These are phyloP conservation scores for Candida methanosorbosa DNA, from an alignment of 805 yeast genomes.

Conservation along the genomic window DNA sequence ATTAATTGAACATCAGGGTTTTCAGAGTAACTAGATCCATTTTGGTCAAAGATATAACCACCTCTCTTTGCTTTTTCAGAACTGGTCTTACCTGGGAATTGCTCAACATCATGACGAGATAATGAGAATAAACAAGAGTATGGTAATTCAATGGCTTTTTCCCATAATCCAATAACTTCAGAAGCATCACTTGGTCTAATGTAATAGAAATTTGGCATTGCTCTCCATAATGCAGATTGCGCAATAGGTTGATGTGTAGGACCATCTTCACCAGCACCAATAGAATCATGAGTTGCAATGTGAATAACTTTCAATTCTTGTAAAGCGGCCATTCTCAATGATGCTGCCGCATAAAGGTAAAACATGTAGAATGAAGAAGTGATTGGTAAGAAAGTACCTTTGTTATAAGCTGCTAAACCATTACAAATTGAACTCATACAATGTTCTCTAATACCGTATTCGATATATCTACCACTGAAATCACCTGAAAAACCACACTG, in stretches of 20 bases:
- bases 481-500: conserved; percentile 93
- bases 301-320: conserved; percentile 77
- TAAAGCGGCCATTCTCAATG: conserved; percentile 76
- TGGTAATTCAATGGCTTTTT: conserved; percentile 49
- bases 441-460: conserved; percentile 98
- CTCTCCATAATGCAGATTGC: conserved; percentile 80
- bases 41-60: conserved; percentile 72
- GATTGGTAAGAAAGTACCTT: conserved; percentile 77
- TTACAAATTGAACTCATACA: conserved; percentile 98
- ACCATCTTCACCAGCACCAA: conserved; percentile 89
- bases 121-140: conserved; percentile 72
- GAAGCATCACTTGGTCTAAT: conserved; percentile 95
- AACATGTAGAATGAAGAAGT: conserved; percentile 99
- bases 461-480: conserved; percentile 85
- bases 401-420: conserved; percentile 82
- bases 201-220: conserved; percentile 71
- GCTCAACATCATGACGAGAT: conserved; percentile 85
- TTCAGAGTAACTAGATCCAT: conserved; percentile 27
- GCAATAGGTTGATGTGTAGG: conserved; percentile 93
- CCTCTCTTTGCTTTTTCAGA: conserved; percentile 90
- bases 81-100: conserved; percentile 79
- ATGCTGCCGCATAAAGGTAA: conserved; percentile 76
- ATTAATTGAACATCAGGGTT: conserved; percentile 66
- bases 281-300: conserved; percentile 88
- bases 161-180: conserved; percentile 78